phyloP scores from a whole-genome alignment of 176 grass and related monocot species.

The Hordeum marinum region DNA sequence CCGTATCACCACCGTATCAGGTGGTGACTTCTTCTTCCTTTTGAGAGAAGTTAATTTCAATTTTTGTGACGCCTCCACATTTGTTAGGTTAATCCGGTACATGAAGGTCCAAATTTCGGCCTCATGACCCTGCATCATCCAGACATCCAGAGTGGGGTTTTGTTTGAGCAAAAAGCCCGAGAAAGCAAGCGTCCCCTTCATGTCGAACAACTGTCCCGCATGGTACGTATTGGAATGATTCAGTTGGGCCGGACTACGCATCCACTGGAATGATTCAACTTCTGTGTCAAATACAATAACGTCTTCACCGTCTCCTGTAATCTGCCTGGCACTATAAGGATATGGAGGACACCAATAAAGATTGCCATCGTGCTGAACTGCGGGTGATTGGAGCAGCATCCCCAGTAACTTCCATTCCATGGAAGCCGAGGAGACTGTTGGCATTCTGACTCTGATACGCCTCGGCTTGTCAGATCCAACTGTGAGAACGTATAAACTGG shows the following conservation, averaged over 20 bases:
- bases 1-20: background rate
- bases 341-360: background rate
- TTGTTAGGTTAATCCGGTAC: background rate
- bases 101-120: background rate
- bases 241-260: background rate
- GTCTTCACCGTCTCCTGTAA: background rate
- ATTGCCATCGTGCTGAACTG: background rate
- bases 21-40: background rate
- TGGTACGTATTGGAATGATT: too few species aligned
- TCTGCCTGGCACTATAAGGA: too few species aligned
- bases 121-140: background rate
- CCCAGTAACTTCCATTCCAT: background rate
- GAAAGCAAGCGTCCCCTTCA: background rate
- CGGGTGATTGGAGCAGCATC: background rate
- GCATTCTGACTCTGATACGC: background rate
- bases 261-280: background rate
- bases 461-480: background rate
- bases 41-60: background rate
- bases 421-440: background rate
- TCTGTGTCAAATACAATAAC: background rate
- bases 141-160: background rate
- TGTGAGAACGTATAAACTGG: background rate
- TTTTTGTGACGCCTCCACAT: background rate
- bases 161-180: too few species aligned
- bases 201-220: background rate